Base-by-base conservation (phyloP, 2,329 filamentous ascomycete species). In the Ceratocystis huliohia region DNA sequence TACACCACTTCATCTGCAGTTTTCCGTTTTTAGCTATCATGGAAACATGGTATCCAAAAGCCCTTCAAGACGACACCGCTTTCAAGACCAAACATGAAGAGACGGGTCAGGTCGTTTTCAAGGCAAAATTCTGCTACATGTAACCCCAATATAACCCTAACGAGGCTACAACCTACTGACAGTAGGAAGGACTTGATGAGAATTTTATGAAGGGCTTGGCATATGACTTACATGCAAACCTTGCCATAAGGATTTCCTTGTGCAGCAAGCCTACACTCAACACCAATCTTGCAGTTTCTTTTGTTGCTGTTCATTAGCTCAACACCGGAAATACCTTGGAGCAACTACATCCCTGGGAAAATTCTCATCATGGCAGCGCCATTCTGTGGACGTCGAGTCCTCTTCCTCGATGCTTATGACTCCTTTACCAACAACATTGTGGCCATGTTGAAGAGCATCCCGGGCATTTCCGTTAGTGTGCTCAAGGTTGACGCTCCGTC, bases 391-490 rank as follows among this genome's bases (percentile, higher is more conserved):
- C 72, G 71, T 53, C 78, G 79, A 68, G 88, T 97, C 69, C 84
- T 97, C 69, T 96, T 96, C 76, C 81, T 99, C 70, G 94, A 97
- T 75, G 92, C 93, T 69, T 96, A 96, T 76, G 94, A 99, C 78
- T 96, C 92, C 53, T 99, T 96, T 76, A 90, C 91, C 66, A 92
- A 96, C 77, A 97, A 96, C 77, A 94, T 97, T 72, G 85, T 95
- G 65, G 86, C 89, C 5, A 83, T 96, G 44, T 81, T 97, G 61
- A 83, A 88, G 71, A 84, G 87, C 3, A 80, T 84, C 2, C 80
- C 96, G 7, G 77, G 81, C 68, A 88, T 83, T 22, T 79, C 86
- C 17, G 87, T 96, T 44, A 71, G 71, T 61, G 73, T 88, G 56
- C 79, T 96, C 68, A 84, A 83, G 69, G 91, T 95, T 71, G 89